Base-by-base conservation (phyloP, 108 stramenopile genomes). In the Fistulifera pelliculosa region DNA sequence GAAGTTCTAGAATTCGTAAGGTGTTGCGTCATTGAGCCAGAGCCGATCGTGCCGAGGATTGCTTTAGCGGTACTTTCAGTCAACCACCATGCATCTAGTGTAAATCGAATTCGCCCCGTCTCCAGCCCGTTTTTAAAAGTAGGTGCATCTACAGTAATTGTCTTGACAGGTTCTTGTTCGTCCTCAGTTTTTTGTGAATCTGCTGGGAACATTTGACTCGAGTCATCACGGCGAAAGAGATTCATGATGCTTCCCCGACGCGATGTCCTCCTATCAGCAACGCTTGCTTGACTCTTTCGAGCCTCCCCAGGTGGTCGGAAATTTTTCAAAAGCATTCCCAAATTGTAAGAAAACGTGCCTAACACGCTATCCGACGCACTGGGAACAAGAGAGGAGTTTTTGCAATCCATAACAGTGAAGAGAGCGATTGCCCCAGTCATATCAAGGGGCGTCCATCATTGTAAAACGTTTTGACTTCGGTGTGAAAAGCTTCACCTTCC, bases 41-140 rank as follows among this genome's bases (percentile, higher is more conserved):
- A 35, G 8, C 31, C 31, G 6, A 8, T 6, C 31, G 31, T 35
- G 31, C 31, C 31, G 8, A 35, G 31, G 3, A 35, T 35, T 22
- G 53, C 53, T 38, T 23, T 54, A 15, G 27, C 43, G 2, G 56
- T 41, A 41, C 48, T 52, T 35, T 35, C 31, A 6, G 31, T 35
- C 13, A 68, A 41, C 75, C 75, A 76, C 70, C 70, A 71, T 14
- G 70, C 28, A 41, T 68, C 70, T 2, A 76, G 43, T 2, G 61
- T 71, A 47, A 53, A 52, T 15, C 41, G 16, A 19, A 76, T 68
- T 11, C 23, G 47, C n/a, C 75, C 75, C 15, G 50, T 47, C 53
- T 76, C 60, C 49, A 28, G 39, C 6, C 75, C 75, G 47, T 64
- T 60, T 27, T 68, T 71, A 19, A 58, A 17, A 10, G 71, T 53